Base-by-base conservation (phyloP, 1,139 yeast genomes). In the Lodderomyces margitis region DNA sequence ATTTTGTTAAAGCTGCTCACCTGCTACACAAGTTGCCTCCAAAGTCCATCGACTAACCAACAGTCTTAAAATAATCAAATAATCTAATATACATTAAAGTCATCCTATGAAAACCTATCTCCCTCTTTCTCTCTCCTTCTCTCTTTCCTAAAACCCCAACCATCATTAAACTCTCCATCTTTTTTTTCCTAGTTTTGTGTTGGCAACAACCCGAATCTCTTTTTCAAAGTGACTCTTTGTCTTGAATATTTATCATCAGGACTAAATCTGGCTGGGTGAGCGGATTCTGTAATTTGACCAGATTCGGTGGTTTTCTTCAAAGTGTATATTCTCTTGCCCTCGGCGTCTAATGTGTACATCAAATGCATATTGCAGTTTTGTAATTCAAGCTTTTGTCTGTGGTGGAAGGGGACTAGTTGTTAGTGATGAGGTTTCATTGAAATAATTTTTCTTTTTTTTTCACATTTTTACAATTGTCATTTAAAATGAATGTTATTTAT, bases 241-340 rank as follows among this genome's bases (percentile, higher is more conserved):
- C 97, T 86, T 44, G 98, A 92, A 76, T 88, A 92, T 73, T 92
- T 92, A 79, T 92, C 99, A 64, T 92, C 99, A 56, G 99, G 99
- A 38, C 98, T 92, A 68, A 92, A 92, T 69, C 99, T 83, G 44
- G 99, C 98, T 49, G 99, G 99, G 68, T 94, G 99, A 25, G 98
- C 98, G 52, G 96, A 87, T 74, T 89, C 88, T 64, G 99, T 94
- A 75, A 92, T 89, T 67, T 89, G 96, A 50, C 98, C 98, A 9
- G 74, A 70, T 49, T 77, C 89, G 41, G 95, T 83, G 55, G 63
- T 52, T 74, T 94, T 94, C 69, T 87, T 75, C 55, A 94, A 78
- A 42, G 99, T 94, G 78, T 94, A 94, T 58, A 87, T 69, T 69
- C 99, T 87, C 78, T 91, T 89, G 58, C 98, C 98, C 56, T 89